Evolutionary conservation across 805 yeast genomes (phyloP).

Genomic region (Saturnispora dispora): DNA sequence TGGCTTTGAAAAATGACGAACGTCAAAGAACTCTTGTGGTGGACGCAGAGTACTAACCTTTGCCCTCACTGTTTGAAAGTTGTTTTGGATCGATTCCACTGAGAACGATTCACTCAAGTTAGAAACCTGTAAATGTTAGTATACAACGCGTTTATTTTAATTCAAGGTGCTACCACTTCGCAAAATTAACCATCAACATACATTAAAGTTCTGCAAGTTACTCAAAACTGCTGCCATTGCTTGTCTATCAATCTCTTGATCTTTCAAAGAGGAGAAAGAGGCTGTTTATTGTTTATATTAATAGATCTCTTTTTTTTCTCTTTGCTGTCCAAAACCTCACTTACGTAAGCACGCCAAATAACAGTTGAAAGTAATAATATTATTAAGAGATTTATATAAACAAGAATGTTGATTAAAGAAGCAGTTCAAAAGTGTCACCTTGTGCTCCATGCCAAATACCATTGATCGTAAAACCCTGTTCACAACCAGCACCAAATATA

Average conservation of each 20-base stretch:
- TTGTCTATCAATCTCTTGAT: background rate
- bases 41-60: constrained; percentile 70
- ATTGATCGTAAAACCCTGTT: constrained; percentile 25
- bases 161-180: background rate
- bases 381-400: background rate
- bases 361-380: background rate
- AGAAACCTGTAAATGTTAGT: constrained; percentile 8
- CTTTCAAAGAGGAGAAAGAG: background rate
- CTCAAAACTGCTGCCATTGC: constrained; percentile 8
- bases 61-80: constrained; percentile 42
- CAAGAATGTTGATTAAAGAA: background rate
- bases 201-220: constrained; percentile 9
- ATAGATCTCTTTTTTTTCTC: background rate
- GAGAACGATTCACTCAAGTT: constrained; percentile 39
- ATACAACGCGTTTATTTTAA: background rate
- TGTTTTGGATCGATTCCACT: constrained; percentile 38
- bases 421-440: constrained; percentile 22
- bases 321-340: background rate
- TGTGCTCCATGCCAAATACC: constrained; percentile 25
- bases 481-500: constrained; percentile 29
- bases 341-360: background rate
- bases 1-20: constrained; percentile 85
- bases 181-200: constrained; percentile 4
- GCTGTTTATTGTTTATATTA: background rate
- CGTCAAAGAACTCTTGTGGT: constrained; percentile 88